Evolutionary conservation across 129 eudicot species (phyloP).

Genomic region (Escallonia herrerae): DNA sequence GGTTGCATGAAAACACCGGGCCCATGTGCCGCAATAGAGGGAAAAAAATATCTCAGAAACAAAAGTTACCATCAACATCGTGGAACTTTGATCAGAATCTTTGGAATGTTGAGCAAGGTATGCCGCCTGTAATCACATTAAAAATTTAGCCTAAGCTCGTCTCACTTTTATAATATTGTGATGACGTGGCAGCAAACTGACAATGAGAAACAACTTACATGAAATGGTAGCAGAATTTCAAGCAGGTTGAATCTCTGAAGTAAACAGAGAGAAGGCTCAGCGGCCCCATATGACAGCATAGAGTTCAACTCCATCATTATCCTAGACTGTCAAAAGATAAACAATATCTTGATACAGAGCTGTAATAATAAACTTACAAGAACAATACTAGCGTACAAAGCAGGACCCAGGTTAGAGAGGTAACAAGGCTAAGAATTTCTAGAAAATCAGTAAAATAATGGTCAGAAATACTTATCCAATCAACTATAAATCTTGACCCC

Average conservation of each 20-base stretch:
- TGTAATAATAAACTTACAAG: too few species aligned
- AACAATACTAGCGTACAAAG: too few species aligned
- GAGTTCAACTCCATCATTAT: slow-evolving; percentile 71
- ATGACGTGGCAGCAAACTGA: background rate
- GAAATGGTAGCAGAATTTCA: slow-evolving; percentile 71
- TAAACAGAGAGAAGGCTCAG: slow-evolving; percentile 66
- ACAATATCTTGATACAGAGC: too few species aligned
- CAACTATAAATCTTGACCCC: too few species aligned
- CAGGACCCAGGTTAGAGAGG: too few species aligned
- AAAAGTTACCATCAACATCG: slow-evolving; percentile 75
- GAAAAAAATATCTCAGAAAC: background rate
- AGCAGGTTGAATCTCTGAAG: slow-evolving; percentile 67
- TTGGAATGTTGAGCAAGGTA: slow-evolving; percentile 46
- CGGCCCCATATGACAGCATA: slow-evolving; percentile 95
- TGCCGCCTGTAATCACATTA: slow-evolving; percentile 51
- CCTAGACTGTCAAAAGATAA: slow-evolving; percentile 33
- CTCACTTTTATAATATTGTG: background rate
- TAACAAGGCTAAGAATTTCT: too few species aligned
- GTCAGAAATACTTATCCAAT: too few species aligned
- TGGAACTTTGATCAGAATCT: slow-evolving; percentile 29
- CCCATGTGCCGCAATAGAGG: background rate
- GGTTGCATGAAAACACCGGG: background rate
- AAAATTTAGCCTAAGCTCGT: background rate
- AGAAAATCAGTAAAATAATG: too few species aligned
- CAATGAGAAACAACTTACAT: slow-evolving; percentile 30